Evolutionary conservation across 2,329 filamentous ascomycete species (phyloP).

Genomic region (Ophioceras dolichostomum): DNA sequence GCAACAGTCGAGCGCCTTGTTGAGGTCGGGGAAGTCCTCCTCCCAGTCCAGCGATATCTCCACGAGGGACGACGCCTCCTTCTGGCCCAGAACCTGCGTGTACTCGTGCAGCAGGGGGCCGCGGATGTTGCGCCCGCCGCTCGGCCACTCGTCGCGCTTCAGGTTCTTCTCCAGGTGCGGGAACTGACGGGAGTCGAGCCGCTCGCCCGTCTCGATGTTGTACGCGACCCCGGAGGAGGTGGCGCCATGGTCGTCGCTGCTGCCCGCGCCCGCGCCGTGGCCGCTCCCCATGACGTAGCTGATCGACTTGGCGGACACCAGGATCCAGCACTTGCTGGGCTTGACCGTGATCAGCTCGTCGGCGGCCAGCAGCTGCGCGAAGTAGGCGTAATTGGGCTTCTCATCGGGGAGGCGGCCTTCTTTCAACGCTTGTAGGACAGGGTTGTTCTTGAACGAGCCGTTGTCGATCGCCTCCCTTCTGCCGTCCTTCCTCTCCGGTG

Average conservation of each 20-base stretch:
- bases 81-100: slow-evolving; percentile 39
- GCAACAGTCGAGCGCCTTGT: slow-evolving; percentile 34
- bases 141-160: slow-evolving; percentile 35
- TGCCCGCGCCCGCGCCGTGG: slow-evolving; percentile 11
- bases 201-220: slow-evolving; percentile 25
- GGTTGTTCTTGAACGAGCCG: slow-evolving; percentile 52
- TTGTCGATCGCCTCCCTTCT: slow-evolving; percentile 26
- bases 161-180: slow-evolving; percentile 44
- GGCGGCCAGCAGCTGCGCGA: slow-evolving; percentile 39
- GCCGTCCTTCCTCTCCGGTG: slow-evolving; percentile 31
- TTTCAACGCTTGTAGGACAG: slow-evolving; percentile 48
- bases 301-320: slow-evolving; percentile 40
- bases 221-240: slow-evolving; percentile 19
- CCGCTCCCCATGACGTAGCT: slow-evolving; percentile 33
- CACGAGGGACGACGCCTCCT: slow-evolving; percentile 42
- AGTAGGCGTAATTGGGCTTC: slow-evolving; percentile 50
- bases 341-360: slow-evolving; percentile 40
- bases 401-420: slow-evolving; percentile 44
- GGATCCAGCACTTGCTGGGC: slow-evolving; percentile 47
- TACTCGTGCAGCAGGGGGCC: slow-evolving; percentile 45
- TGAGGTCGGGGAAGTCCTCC: slow-evolving; percentile 42
- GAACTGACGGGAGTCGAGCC: slow-evolving; percentile 33
- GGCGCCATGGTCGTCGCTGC: background rate
- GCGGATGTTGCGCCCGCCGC: slow-evolving; percentile 28
- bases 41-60: slow-evolving; percentile 44